Evolutionary conservation across 2,329 filamentous ascomycete species (phyloP).

Genomic region (Fusarium continuum): DNA sequence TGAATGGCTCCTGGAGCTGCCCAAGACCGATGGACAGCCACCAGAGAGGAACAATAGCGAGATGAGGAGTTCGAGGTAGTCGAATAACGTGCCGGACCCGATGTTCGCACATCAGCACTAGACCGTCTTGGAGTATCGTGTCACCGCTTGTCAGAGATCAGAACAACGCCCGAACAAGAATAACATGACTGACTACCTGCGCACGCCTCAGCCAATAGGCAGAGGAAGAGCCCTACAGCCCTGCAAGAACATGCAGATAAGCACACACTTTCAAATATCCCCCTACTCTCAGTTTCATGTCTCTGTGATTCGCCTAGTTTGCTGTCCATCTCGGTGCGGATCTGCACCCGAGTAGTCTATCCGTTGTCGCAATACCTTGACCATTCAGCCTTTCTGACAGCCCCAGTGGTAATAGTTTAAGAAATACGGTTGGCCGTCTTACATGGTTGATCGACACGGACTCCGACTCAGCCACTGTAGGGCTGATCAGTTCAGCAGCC

Average conservation of each 20-base stretch:
- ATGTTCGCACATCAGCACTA: slow-evolving; percentile 28
- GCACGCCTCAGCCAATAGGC: background rate
- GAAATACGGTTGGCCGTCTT: background rate
- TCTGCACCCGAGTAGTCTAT: background rate
- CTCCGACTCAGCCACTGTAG: slow-evolving; percentile 25
- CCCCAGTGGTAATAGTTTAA: background rate
- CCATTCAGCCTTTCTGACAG: background rate
- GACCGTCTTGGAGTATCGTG: slow-evolving; percentile 1
- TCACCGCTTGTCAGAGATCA: slow-evolving; percentile 8
- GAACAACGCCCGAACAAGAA: slow-evolving; percentile 2
- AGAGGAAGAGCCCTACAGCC: background rate
- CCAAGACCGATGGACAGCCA: background rate
- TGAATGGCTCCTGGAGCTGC: slow-evolving; percentile 30
- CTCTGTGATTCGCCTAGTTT: background rate
- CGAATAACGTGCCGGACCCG: background rate
- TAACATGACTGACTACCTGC: background rate
- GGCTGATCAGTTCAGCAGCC: slow-evolving; percentile 18
- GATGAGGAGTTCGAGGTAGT: slow-evolving; percentile 1
- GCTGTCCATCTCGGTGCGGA: background rate
- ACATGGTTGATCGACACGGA: background rate
- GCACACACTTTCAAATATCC: background rate
- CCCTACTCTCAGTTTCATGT: background rate
- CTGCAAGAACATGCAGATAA: background rate
- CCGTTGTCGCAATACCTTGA: background rate
- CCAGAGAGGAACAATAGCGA: background rate